Evolutionary conservation across 331 rosid species (phyloP).

Genomic region (Dryas integrifolia): DNA sequence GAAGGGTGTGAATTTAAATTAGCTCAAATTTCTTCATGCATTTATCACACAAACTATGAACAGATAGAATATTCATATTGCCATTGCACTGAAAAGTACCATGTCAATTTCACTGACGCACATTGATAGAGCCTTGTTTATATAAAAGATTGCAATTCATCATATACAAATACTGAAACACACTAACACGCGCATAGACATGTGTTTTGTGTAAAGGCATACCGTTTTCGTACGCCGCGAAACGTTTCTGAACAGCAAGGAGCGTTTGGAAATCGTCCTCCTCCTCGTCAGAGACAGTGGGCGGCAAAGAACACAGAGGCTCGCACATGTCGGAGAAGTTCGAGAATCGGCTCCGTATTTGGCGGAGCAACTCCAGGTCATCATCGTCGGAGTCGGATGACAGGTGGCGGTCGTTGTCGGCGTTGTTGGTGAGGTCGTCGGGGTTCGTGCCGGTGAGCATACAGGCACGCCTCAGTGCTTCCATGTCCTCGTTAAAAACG

Average conservation of each 20-base stretch:
- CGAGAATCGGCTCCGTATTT: conserved; percentile 50
- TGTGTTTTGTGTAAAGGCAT: neutral
- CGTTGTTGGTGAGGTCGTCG: conserved; percentile 2
- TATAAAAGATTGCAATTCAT: neutral
- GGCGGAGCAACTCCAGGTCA: conserved; percentile 50
- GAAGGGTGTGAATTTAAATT: neutral
- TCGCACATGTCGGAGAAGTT: conserved; percentile 15
- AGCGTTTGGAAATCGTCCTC: conserved; percentile 67
- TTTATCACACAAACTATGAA: neutral
- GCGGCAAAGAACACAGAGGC: conserved; percentile 34
- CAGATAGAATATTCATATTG: neutral
- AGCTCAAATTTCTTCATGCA: neutral
- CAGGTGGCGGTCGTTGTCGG: conserved; percentile 22
- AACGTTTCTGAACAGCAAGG: conserved; percentile 57
- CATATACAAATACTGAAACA: neutral
- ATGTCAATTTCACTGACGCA: neutral
- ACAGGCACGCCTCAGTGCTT: conserved; percentile 64
- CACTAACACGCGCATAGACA: neutral
- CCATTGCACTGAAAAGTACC: neutral
- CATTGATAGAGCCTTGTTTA: neutral
- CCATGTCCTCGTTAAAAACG: conserved; percentile 58
- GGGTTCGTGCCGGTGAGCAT: conserved; percentile 40
- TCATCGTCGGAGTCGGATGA: conserved; percentile 35
- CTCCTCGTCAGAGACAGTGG: conserved; percentile 44
- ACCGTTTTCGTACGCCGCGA: conserved; percentile 52